phyloP scores from a whole-genome alignment of 2,329 filamentous ascomycete genomes.

The Aspergillus aculeatus region DNA sequence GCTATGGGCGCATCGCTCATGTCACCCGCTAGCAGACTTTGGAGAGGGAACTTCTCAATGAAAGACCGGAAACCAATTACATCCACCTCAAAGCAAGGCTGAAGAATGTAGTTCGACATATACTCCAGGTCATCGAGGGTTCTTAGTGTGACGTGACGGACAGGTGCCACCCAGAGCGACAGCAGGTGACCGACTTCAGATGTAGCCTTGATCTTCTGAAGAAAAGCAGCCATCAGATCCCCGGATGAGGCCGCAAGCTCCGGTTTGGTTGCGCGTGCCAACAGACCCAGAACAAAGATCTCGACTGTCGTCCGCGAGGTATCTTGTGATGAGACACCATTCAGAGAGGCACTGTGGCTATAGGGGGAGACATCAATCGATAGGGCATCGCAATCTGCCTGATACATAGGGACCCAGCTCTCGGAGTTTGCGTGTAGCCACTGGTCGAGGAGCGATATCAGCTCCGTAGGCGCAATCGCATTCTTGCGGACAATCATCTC shows the following conservation, averaged over 20 bases:
- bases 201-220: slow-evolving; percentile 29
- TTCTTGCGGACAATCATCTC: slow-evolving; percentile 41
- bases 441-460: slow-evolving; percentile 29
- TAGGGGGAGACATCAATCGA: slow-evolving; percentile 25
- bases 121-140: slow-evolving; percentile 37
- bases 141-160: slow-evolving; percentile 37
- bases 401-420: slow-evolving; percentile 33
- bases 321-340: slow-evolving; percentile 8
- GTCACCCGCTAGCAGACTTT: slow-evolving; percentile 49
- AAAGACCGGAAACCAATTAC: slow-evolving; percentile 46
- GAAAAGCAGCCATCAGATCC: slow-evolving; percentile 27
- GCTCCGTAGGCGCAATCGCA: slow-evolving; percentile 31
- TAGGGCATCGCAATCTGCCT: slow-evolving; percentile 33
- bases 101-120: slow-evolving; percentile 37
- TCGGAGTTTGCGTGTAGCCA: slow-evolving; percentile 37
- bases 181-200: slow-evolving; percentile 13
- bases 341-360: slow-evolving; percentile 16
- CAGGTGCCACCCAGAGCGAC: slow-evolving; percentile 38
- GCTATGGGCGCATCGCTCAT: slow-evolving; percentile 50
- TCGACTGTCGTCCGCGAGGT: slow-evolving; percentile 24
- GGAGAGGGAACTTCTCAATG: slow-evolving; percentile 57
- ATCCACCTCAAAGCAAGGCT: slow-evolving; percentile 36
- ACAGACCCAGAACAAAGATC: slow-evolving; percentile 32
- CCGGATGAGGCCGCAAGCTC: slow-evolving; percentile 32
- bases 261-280: slow-evolving; percentile 31